Conservation (phyloP, 495 filamentous ascomycete species). For the Aspergillus steynii region DNA sequence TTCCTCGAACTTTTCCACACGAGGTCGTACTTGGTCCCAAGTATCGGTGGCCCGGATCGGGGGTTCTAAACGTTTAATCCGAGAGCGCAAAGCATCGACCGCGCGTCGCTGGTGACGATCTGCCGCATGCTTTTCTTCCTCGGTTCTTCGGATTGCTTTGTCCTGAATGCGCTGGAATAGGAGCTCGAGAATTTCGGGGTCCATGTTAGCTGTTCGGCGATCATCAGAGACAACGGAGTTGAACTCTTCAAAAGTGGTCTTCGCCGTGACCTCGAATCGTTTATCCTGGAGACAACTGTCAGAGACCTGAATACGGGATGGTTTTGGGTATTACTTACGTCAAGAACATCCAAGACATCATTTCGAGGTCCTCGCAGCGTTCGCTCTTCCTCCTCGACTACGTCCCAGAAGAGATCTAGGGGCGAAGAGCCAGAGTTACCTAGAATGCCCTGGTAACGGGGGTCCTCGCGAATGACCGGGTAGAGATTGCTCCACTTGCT, state of each 20-base stretch:
- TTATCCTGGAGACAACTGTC: conserved; percentile 62
- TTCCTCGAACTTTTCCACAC: conserved; percentile 78
- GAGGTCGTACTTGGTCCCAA: conserved; percentile 79
- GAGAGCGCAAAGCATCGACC: conserved; percentile 80
- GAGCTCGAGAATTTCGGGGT: conserved; percentile 68
- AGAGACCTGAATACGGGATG: conserved; percentile 8
- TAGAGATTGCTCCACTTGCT: conserved; percentile 86
- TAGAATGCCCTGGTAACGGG: conserved; percentile 80
- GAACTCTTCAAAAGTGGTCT: conserved; percentile 88
- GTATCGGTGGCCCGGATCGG: conserved; percentile 73
- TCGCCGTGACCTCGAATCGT: conserved; percentile 83
- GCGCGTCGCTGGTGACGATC: conserved; percentile 86
- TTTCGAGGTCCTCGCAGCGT: conserved; percentile 78
- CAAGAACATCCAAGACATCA: conserved; percentile 85
- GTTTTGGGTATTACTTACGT: conserved; percentile 57
- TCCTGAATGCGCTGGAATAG: conserved; percentile 88
- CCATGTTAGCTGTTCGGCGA: conserved; percentile 80
- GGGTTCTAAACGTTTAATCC: conserved; percentile 91
- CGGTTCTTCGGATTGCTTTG: conserved; percentile 69
- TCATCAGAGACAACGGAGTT: conserved; percentile 73
- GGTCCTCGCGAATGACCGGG: conserved; percentile 75
- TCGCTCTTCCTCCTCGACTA: conserved; percentile 90
- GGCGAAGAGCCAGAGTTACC: conserved; percentile 86
- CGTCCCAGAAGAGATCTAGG: conserved; percentile 96
- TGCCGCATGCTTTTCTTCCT: conserved; percentile 80